Evolutionary conservation across 331 rosid genomes (phyloP).

Genomic region (Malus hybrid): DNA sequence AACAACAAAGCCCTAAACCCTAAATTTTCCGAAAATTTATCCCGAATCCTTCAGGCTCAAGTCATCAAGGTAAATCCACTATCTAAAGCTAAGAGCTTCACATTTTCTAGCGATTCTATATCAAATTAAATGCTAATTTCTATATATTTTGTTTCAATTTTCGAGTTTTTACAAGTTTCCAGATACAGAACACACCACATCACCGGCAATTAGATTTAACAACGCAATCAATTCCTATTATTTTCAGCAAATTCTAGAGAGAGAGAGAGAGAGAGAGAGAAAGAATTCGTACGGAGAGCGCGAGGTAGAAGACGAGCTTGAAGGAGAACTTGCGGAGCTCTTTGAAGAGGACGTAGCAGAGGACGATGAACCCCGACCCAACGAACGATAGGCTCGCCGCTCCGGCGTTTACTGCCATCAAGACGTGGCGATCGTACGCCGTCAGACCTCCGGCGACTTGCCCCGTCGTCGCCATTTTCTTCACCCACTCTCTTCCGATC

Average conservation of each 20-base stretch:
- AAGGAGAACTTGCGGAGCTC: conserved; percentile 99
- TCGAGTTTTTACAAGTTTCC: background rate
- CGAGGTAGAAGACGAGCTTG: conserved; percentile 98
- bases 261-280: background rate
- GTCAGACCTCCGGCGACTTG: conserved; percentile 40
- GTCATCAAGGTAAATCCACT: background rate
- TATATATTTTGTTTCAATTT: background rate
- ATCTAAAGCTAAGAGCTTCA: background rate
- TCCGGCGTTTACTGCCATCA: conserved; percentile 56
- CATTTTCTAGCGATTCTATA: background rate
- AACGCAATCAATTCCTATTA: background rate
- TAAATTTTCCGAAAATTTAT: background rate
- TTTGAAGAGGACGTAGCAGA: conserved; percentile 92
- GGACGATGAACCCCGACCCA: conserved; percentile 85
- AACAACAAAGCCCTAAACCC: background rate
- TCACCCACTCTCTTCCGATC: background rate
- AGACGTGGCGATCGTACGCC: conserved; percentile 51
- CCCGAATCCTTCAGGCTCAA: background rate
- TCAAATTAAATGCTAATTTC: background rate
- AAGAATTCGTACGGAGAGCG: conserved; percentile 54
- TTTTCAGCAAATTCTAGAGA: background rate
- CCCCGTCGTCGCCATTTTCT: conserved; percentile 41
- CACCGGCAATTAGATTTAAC: conserved; percentile 8
- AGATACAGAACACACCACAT: background rate
- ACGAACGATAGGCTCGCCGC: conserved; percentile 84